Percentiles rank a stretch among this genome's conserved stretches.
phyloP scores from a whole-genome alignment of 176 grass and related monocot genomes.

The Carex littledalei region DNA sequence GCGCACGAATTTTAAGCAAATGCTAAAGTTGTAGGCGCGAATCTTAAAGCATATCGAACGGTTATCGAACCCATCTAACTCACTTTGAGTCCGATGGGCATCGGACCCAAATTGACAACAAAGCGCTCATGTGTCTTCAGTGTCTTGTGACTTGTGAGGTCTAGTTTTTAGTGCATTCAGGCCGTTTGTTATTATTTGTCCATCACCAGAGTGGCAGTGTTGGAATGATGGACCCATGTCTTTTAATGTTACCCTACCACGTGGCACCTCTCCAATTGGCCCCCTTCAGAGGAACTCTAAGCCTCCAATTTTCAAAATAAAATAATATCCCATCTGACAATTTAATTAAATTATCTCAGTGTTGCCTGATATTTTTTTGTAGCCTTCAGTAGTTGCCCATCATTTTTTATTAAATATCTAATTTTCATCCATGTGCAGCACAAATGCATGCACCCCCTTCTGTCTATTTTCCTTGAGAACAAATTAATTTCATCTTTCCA shows the following conservation, averaged over 20 bases:
- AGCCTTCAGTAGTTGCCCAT: neutral
- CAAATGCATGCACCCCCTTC: neutral
- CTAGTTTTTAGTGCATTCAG: neutral
- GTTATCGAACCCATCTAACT: too few relatives aligned
- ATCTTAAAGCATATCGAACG: too few relatives aligned
- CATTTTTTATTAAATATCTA: neutral
- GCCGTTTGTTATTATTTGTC: neutral
- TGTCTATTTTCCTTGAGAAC: neutral
- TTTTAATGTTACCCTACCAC: conserved; percentile 19
- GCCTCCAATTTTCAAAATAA: neutral
- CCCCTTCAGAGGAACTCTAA: neutral
- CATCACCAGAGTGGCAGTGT: neutral
- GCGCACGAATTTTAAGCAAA: too few relatives aligned
- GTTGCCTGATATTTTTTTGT: neutral
- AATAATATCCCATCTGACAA: neutral
- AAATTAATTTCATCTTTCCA: neutral
- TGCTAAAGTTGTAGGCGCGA: too few relatives aligned
- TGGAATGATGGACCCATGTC: neutral
- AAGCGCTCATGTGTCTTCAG: neutral
- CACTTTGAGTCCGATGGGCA: too few relatives aligned
- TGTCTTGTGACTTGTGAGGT: neutral
- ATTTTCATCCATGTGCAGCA: neutral
- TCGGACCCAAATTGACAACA: neutral
- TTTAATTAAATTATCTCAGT: neutral
- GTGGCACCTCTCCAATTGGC: neutral